phyloP scores from a whole-genome alignment of 192 early-diverging fungal genomes.

The Kappamyces sp. region DNA sequence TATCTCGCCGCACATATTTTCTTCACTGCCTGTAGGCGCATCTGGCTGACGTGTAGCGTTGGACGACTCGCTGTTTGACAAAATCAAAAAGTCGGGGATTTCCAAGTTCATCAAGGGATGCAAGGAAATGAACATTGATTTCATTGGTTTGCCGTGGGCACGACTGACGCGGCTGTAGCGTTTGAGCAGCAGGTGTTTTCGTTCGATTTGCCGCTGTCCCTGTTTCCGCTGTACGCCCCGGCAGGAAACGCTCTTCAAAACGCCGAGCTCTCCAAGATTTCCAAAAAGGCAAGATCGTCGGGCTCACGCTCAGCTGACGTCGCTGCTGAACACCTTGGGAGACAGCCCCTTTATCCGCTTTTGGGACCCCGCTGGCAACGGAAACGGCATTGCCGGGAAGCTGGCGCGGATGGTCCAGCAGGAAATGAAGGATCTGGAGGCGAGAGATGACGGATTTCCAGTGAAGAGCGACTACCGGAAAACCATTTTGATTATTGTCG shows the following conservation, averaged over 20 bases:
- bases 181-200: constrained; percentile 43
- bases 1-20: constrained; percentile 45
- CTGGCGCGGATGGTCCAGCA: constrained; percentile 3
- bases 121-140: constrained; percentile 78
- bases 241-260: constrained; percentile 10
- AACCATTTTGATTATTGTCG: constrained; percentile 80
- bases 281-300: constrained; percentile 22
- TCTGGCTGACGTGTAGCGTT: constrained; percentile 41
- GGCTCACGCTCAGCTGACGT: constrained; percentile 25
- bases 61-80: constrained; percentile 55
- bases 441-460: constrained; percentile 11
- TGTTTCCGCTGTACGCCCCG: constrained; percentile 29
- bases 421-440: constrained; percentile 6
- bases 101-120: constrained; percentile 53
- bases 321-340: constrained; percentile 38
- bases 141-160: constrained; percentile 52
- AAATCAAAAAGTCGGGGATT: constrained; percentile 43
- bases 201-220: constrained; percentile 29
- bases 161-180: constrained; percentile 22
- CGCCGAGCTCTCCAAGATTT: constrained; percentile 24
- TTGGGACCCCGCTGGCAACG: constrained; percentile 68
- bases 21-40: constrained; percentile 27
- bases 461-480: constrained; percentile 33
- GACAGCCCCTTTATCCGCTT: constrained; percentile 67
- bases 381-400: not conserved